Conservation (phyloP, 805 yeast genomes). For the Metschnikowia matae region DNA sequence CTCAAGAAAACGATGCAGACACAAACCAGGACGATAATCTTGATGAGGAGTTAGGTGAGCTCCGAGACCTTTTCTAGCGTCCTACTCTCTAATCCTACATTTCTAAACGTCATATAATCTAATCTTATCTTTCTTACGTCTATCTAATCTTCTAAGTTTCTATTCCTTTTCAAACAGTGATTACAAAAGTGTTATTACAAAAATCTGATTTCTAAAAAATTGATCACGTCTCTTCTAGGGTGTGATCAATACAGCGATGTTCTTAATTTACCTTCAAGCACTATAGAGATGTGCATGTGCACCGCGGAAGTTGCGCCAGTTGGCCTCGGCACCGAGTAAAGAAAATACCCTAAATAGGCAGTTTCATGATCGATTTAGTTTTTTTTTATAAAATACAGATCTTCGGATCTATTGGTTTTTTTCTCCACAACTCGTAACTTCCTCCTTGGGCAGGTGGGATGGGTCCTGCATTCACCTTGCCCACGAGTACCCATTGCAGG, state of each 20-base stretch:
- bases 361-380: background rate
- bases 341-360: background rate
- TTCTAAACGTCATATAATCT: too few species aligned
- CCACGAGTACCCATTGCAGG: slow-evolving; percentile 3
- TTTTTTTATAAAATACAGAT: too few species aligned
- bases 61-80: slow-evolving; percentile 20
- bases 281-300: background rate
- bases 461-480: slow-evolving; percentile 1
- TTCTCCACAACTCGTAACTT: background rate
- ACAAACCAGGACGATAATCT: slow-evolving; percentile 21
- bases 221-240: too few species aligned
- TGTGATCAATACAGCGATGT: background rate
- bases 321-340: background rate
- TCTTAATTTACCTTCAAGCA: background rate
- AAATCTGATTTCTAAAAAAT: too few species aligned
- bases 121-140: too few species aligned
- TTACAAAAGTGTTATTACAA: too few species aligned
- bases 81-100: background rate
- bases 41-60: slow-evolving; percentile 37
- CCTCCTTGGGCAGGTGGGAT: background rate
- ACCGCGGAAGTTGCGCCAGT: background rate
- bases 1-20: slow-evolving; percentile 26
- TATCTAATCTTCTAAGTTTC: too few species aligned
- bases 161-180: too few species aligned
- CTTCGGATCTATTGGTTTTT: too few species aligned